A percentile compares a stretch with the other conserved stretches of the same genome.
phyloP scores from a whole-genome alignment of 176 grass and related monocot genomes.

The Tillandsia leiboldiana region DNA sequence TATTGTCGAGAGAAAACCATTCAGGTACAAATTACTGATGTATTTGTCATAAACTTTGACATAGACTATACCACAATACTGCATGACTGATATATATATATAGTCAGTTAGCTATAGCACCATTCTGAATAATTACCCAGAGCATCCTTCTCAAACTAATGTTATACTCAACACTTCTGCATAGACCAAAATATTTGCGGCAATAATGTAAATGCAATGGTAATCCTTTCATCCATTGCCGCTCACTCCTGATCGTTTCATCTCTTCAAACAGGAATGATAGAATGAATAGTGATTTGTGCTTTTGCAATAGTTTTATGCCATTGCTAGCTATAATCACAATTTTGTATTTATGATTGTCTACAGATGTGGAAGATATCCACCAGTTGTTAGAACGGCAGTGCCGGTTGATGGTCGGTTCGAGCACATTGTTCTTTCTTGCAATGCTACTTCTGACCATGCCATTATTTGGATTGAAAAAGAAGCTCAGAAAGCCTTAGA shows the following conservation, averaged over 20 bases:
- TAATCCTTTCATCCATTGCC: too few species aligned
- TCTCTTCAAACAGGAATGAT: not conserved
- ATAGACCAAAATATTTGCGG: too few species aligned
- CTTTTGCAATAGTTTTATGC: not conserved
- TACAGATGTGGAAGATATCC: conserved; percentile 78
- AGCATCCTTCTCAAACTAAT: too few species aligned
- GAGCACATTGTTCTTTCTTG: conserved; percentile 94
- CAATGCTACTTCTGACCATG: conserved; percentile 83
- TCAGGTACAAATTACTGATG: conserved; percentile 34
- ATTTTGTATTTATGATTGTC: not conserved
- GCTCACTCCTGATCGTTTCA: too few species aligned
- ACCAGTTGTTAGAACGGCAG: conserved; percentile 86
- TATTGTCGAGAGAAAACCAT: conserved; percentile 79
- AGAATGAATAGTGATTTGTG: not conserved
- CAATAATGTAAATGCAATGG: too few species aligned
- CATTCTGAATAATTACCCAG: too few species aligned
- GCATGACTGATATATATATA: not conserved
- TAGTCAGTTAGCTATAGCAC: too few species aligned
- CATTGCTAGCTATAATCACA: not conserved
- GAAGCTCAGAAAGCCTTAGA: conserved; percentile 79
- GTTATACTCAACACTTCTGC: too few species aligned
- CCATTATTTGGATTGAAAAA: conserved; percentile 71
- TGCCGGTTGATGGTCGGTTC: conserved; percentile 89
- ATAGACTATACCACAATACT: not conserved
- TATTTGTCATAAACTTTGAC: not conserved